phyloP scores from a whole-genome alignment of 345 rosid species.

The Pelargonium nanum region DNA sequence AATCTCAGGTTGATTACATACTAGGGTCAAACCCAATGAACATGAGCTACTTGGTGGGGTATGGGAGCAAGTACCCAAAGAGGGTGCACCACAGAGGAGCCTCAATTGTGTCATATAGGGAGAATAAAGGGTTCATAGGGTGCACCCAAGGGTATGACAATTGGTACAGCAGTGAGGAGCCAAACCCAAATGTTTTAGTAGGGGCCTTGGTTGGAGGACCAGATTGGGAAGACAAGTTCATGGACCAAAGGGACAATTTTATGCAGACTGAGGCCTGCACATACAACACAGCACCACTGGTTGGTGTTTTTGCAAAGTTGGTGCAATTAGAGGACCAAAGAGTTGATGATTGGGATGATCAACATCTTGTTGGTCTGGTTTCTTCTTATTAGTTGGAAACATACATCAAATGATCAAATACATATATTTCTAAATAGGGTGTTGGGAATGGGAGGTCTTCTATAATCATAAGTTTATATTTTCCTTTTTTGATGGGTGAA shows the following conservation, averaged over 20 bases:
- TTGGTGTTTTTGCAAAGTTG: constrained; percentile 57
- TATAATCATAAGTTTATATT: no score
- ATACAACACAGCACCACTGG: constrained; percentile 56
- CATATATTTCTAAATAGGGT: no score
- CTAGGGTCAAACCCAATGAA: constrained; percentile 74
- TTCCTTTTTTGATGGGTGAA: no score
- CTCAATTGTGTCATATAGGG: constrained; percentile 65
- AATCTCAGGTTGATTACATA: constrained; percentile 77
- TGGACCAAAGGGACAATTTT: constrained; percentile 42
- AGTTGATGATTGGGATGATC: constrained; percentile 2
- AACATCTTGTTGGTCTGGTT: constrained; percentile 24
- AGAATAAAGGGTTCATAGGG: constrained; percentile 73
- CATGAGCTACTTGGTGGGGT: constrained; percentile 80
- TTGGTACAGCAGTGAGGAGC: constrained; percentile 34
- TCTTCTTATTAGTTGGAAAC: constrained; percentile 39
- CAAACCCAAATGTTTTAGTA: constrained; percentile 41
- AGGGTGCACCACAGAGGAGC: constrained; percentile 94
- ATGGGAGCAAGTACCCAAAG: constrained; percentile 53
- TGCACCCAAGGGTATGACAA: constrained; percentile 81
- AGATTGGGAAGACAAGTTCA: constrained; percentile 34
- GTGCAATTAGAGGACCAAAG: constrained; percentile 29
- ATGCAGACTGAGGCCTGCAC: constrained; percentile 76
- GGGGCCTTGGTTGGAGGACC: constrained; percentile 76
- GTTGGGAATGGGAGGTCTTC: no score
- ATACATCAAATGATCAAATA: no score